phyloP scores from a whole-genome alignment of 495 filamentous ascomycete species.

The Talaromyces proteolyticus region DNA sequence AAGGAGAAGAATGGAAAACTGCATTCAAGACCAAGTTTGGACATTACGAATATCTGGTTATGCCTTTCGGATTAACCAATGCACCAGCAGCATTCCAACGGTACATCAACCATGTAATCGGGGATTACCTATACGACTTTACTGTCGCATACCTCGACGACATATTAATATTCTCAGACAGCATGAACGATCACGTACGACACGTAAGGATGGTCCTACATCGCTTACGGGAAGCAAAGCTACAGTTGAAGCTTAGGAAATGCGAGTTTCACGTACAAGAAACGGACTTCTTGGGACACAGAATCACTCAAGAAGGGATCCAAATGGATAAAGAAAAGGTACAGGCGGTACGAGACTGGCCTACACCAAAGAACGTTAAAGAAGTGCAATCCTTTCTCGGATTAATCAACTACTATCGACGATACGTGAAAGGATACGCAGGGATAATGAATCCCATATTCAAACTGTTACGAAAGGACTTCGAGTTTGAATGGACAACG shows the following conservation, averaged over 20 bases:
- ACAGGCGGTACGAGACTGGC: neutral
- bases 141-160: neutral
- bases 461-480: slow-evolving; percentile 1
- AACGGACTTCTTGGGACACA: slow-evolving; percentile 7
- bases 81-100: slow-evolving; percentile 3
- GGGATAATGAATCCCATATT: neutral
- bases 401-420: slow-evolving; percentile 6
- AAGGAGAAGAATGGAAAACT: slow-evolving; percentile 15
- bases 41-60: slow-evolving; percentile 14
- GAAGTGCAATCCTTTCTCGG: slow-evolving; percentile 7
- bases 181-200: slow-evolving; percentile 3
- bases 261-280: slow-evolving; percentile 8
- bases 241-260: slow-evolving; percentile 7
- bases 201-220: neutral
- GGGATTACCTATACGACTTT: slow-evolving; percentile 1
- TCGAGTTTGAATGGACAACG: neutral
- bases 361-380: neutral
- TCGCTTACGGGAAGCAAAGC: neutral
- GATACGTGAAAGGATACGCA: neutral
- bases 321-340: slow-evolving; percentile 5
- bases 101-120: slow-evolving; percentile 7
- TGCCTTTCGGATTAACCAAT: slow-evolving; percentile 11
- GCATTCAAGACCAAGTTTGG: slow-evolving; percentile 8
- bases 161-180: neutral
- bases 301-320: neutral